Evolutionary conservation across 2,329 filamentous ascomycete genomes (phyloP), one percentile per base, ranked within the genome.

Genomic region (Fusarium sp.): DNA sequence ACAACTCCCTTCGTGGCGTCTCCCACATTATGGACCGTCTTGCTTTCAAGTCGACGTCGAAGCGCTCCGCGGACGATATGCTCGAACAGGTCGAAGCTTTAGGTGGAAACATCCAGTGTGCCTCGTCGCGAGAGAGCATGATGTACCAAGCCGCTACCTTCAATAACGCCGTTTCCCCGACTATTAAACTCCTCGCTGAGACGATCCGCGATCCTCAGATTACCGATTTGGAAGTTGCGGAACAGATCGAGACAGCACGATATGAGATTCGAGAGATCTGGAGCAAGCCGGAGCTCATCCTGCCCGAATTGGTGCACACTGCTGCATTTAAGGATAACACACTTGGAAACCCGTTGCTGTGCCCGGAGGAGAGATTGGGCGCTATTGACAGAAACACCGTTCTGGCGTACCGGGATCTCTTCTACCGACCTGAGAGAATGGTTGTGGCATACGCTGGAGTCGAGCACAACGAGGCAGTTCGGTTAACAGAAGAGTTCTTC

Each of bases 111-210:
- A 95, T 99, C 62, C 94, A 98, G 81, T 99, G 96, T 81, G 94
- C 95, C 13, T 97, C 94, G 2, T 97, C 94, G 3, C 87, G 96
- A 69, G 96, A 99, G 81, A 93, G 93, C 57, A 88, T 99, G 81
- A 99, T 99, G 96, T 99, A 99, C 83, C 96, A 99, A 80, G 93
- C 94, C 2, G 96, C 96, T 26, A 97, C 94, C 30, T 99, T 99
- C 87, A 99, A 99, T 83, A 91, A 90, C 26, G 91, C 93, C 19
- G 94, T 99, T 10, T 90, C 92, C 8, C 89, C 89, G 10, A 93
- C 95, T 14, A 88, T 97, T 24, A 93, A 86, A 30, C 82, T 99
- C 19, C 87, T 99, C 40, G 95, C 96, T 61, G 96, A 99, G 79
- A 98, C 96, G 32, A 96, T 99, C 66, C 91, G 93, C 60, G 88